Percentiles rank a stretch among this genome's conserved stretches.
Conservation (phyloP, 2,329 filamentous ascomycete genomes). For the Cladobotryum protrusum region DNA sequence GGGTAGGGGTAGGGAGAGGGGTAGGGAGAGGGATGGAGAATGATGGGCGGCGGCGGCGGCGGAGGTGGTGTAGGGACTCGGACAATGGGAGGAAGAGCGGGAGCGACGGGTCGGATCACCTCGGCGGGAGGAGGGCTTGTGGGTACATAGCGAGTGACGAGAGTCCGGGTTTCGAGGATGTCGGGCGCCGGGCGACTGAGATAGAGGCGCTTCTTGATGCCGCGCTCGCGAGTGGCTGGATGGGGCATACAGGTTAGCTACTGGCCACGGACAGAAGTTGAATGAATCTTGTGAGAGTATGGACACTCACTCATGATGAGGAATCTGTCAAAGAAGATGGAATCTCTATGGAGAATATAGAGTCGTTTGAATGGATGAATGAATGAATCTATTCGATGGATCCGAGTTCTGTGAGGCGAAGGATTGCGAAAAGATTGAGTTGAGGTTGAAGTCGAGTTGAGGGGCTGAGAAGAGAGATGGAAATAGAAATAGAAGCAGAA, state of each 20-base stretch:
- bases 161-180: slow-evolving; percentile 28
- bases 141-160: slow-evolving; percentile 34
- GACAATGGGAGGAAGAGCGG: slow-evolving; percentile 9
- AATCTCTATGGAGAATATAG: background rate
- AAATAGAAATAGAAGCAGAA: background rate
- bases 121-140: slow-evolving; percentile 15
- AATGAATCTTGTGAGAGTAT: background rate
- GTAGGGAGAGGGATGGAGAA: slow-evolving; percentile 17
- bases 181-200: slow-evolving; percentile 35
- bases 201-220: slow-evolving; percentile 37
- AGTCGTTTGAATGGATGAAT: too few relatives aligned
- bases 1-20: slow-evolving; percentile 15
- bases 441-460: background rate
- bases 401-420: background rate
- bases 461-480: background rate
- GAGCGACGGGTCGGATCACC: slow-evolving; percentile 13
- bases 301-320: background rate
- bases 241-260: background rate
- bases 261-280: background rate
- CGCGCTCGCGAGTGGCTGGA: background rate
- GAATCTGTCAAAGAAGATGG: too few relatives aligned
- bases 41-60: slow-evolving; percentile 15
- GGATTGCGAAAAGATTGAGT: background rate
- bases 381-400: background rate
- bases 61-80: slow-evolving; percentile 8